Evolutionary conservation across 2,329 filamentous ascomycete genomes (phyloP), one percentile per base, ranked within the genome.

Genomic region (Alternaria triticimaculans): DNA sequence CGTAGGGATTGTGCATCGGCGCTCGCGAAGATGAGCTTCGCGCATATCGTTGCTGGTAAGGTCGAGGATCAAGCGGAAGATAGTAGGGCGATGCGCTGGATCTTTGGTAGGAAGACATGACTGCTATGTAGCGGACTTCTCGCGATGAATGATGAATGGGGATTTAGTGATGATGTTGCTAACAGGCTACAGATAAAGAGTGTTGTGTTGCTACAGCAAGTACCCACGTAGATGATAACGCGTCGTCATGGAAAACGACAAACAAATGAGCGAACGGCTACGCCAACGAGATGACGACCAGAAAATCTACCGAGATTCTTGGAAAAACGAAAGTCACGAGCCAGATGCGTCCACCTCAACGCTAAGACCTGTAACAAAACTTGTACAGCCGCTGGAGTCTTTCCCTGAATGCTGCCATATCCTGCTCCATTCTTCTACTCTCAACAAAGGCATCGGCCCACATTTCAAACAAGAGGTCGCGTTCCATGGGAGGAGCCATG

Each of bases 81-180:
- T 51, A 43, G 12, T 45, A 63, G 3, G 56, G 25, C 5, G 33
- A 45, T 8, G 44, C 21, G 21, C 28, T 45, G 33, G 57, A 45
- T 26, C 15, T 41, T 12, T 59, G 56, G 28, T 45, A 30, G 9
- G 45, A n/a, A 49, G 44, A 60, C 56, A 60, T 63, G 9, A 4
- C 26, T 55, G 20, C 2, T 26, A 12, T 10, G 33, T 20, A 33
- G 37, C 11, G 11, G 6, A 4, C 4, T 44, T n/a, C 3, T 12
- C 21, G 10, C 5, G 14, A 18, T 11, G 46, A n/a, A 26, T 18
- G 5, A 18, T 45, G 12, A 7, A 20, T 21, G 21, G 12, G 37
- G n/a, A 12, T 23, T 3, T 23, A 37, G 8, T 26, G 14, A 30
- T 21, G 10, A 14, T 11, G 18, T 41, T 23, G 8, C 11, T 55